Percentiles rank a stretch among this genome's conserved stretches.
These are phyloP conservation scores for Leccinum incarnatum DNA, from an alignment of 768 basidiomycete species.

Conservation along the genomic window DNA sequence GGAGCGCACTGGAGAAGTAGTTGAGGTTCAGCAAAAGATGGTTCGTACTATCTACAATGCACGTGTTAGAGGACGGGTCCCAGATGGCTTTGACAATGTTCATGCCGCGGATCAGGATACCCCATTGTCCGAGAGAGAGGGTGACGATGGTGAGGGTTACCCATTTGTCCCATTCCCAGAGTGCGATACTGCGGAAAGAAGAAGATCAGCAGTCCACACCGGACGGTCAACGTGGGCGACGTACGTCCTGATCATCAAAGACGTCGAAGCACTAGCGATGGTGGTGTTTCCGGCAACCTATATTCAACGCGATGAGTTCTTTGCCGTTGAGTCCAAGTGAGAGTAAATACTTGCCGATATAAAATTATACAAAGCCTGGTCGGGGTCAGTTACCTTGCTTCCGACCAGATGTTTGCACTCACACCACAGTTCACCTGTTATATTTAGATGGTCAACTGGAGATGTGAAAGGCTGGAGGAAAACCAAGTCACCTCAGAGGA, in stretches of 20 bases:
- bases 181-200: constrained; percentile 52
- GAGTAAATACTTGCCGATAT: constrained; percentile 48
- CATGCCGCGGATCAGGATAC: constrained; percentile 65
- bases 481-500: constrained; percentile 29
- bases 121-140: constrained; percentile 64
- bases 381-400: constrained; percentile 4
- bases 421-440: constrained; percentile 58
- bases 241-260: constrained; percentile 69
- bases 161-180: constrained; percentile 62
- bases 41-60: constrained; percentile 52
- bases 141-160: constrained; percentile 50
- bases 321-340: neutral
- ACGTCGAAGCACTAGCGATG: constrained; percentile 39
- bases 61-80: constrained; percentile 39
- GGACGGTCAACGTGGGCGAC: constrained; percentile 6
- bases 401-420: constrained; percentile 20
- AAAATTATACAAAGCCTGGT: constrained; percentile 64
- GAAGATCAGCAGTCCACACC: constrained; percentile 20
- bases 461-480: neutral
- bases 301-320: constrained; percentile 1
- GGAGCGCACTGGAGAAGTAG: constrained; percentile 63
- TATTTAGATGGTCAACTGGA: neutral
- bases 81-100: constrained; percentile 58
- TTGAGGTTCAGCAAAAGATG: constrained; percentile 58
- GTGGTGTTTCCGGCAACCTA: constrained; percentile 29